phyloP scores from a whole-genome alignment of 2,329 filamentous ascomycete species.

The Neopestalotiopsis sp. region DNA sequence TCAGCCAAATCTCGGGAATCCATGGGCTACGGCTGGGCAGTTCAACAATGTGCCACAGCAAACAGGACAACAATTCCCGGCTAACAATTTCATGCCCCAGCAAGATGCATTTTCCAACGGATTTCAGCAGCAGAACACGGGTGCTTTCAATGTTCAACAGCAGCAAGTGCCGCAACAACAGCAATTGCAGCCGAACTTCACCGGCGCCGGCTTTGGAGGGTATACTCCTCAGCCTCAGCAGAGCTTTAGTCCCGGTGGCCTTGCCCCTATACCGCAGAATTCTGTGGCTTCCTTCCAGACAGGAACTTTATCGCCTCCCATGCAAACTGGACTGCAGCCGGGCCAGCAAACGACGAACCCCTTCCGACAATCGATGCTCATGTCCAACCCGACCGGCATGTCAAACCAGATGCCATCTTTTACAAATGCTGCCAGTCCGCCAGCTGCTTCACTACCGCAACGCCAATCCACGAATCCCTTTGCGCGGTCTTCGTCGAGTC shows the following conservation, averaged over 20 bases:
- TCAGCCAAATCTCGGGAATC: constrained; percentile 41
- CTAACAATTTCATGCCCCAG: constrained; percentile 35
- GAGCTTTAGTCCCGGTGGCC: constrained; percentile 55
- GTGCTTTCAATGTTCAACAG: constrained; percentile 36
- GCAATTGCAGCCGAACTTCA: constrained; percentile 47
- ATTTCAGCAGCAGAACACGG: constrained; percentile 45
- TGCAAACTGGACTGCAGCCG: constrained; percentile 47
- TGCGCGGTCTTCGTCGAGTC: constrained; percentile 64
- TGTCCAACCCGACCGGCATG: constrained; percentile 58
- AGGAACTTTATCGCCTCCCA: constrained; percentile 44
- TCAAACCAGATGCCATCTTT: constrained; percentile 26
- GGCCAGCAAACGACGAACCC: constrained; percentile 80
- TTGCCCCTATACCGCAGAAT: constrained; percentile 65
- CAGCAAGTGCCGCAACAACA: constrained; percentile 48
- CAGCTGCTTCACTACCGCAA: constrained; percentile 39
- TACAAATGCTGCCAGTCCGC: constrained; percentile 44
- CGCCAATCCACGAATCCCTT: constrained; percentile 87
- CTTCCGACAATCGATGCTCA: constrained; percentile 90
- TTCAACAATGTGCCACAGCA: constrained; percentile 39
- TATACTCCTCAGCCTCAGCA: constrained; percentile 67
- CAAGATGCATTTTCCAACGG: constrained; percentile 44
- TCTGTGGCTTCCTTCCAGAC: constrained; percentile 56
- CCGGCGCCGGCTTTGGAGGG: constrained; percentile 83
- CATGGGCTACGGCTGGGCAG: constrained; percentile 40
- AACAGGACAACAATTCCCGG: constrained; percentile 38